A percentile compares a stretch with the other conserved stretches of the same genome.
Evolutionary conservation across 208 protist species (phyloP).

Genomic region (Leishmania guyanensis): DNA sequence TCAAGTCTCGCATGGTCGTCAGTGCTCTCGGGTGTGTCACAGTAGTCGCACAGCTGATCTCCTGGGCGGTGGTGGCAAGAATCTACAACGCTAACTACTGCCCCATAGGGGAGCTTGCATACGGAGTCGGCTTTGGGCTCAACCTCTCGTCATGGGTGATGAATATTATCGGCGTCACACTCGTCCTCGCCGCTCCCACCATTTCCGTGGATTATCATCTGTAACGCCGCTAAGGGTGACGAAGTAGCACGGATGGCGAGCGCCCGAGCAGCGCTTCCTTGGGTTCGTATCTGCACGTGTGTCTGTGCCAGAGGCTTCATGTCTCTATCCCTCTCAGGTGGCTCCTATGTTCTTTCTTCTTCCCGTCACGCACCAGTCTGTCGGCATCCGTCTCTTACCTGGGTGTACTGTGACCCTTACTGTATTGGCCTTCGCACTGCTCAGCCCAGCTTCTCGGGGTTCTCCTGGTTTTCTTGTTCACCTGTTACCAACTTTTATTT

Average conservation of each 20-base stretch:
- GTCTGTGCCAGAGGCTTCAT: neutral
- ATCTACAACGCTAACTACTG: conserved; percentile 42
- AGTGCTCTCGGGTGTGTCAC: conserved; percentile 27
- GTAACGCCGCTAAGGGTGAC: neutral
- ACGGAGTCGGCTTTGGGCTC: conserved; percentile 71
- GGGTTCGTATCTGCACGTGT: neutral
- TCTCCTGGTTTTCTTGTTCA: neutral
- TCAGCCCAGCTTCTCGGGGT: neutral
- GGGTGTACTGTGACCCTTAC: neutral
- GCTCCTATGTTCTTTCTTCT: neutral
- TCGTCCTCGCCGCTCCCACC: conserved; percentile 22
- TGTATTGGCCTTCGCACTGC: neutral
- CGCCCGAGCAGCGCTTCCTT: neutral
- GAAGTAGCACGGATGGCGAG: too few relatives aligned
- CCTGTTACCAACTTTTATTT: neutral
- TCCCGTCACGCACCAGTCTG: neutral
- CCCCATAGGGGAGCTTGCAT: conserved; percentile 17
- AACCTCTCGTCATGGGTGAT: conserved; percentile 57
- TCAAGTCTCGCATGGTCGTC: conserved; percentile 30
- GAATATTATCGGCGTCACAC: conserved; percentile 29
- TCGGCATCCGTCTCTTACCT: neutral
- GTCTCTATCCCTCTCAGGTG: neutral
- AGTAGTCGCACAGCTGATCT: conserved; percentile 46
- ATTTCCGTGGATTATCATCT: conserved; percentile 8
- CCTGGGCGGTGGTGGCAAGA: conserved; percentile 51